Base-by-base conservation (phyloP, 257 asterid species). In the Lavandula angustifolia region DNA sequence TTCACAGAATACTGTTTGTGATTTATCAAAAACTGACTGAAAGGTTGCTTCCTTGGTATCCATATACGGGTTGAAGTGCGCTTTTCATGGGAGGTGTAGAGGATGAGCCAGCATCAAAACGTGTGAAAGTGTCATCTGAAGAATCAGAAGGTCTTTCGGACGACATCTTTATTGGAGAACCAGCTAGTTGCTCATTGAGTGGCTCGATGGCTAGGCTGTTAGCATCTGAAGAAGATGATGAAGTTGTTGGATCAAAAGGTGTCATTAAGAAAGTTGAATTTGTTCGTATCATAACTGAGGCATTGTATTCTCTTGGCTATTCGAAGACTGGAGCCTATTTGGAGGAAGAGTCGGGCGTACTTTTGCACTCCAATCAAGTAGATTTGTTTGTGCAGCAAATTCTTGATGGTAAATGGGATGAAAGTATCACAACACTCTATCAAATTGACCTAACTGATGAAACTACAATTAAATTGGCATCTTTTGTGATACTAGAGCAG, bases 11-110 rank as follows among this genome's bases (percentile, higher is more conserved):
- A 68, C 17, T 33, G 47, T 52, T 42, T 31, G 32, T 34, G 61
- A 64, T 41, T 74, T 64, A 33, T 55, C 52, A 7, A 65, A 43
- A 62, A 54, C 56, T 67, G 67, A 58, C 49, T 2, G 76, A 69
- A 67, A 77, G 67, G 54, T 64, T 55, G 80, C 53, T 59, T 43
- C 47, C 32, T 47, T 59, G 69, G 59, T 62, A 58, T 65, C 18
- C 52, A 78, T 85, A 74, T 80, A 85, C 83, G 88, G 95, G 83
- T 84, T 87, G 87, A 85, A 80, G 79, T 71, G 79, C 69, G 72
- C 87, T 78, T 87, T 83, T 83, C 87, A 87, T 87, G 95, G 94
- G 91, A 85, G 91, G 91, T 78, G 84, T 79, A 81, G 91, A 81
- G 77, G 82, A 83, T 69, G 95, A 78, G 68, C 94, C 95, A 69